Base-by-base conservation (phyloP, 2,329 filamentous ascomycete genomes). In the Talaromyces sp. region DNA sequence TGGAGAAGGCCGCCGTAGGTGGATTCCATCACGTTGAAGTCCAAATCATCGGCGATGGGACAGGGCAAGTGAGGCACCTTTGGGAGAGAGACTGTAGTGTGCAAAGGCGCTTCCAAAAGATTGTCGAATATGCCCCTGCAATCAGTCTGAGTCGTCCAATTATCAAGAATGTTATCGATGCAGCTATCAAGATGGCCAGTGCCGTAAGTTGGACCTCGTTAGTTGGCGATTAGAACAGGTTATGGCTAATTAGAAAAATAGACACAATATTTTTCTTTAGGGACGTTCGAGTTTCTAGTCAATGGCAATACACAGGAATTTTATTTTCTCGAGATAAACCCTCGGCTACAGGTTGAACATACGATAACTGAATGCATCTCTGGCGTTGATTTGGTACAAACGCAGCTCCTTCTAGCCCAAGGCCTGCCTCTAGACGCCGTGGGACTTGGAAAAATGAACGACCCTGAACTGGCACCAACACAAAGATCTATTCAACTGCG, bases 251-350 rank as follows among this genome's bases (percentile, higher is more conserved):
- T 19, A 4, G 1, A 17, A 28, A 27, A 53, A 28, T 63, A 81
- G 73, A 80, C 85, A 57, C 72, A 77, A 4, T 88, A 88, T 69
- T 74, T 76, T 55, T 86, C 83, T 0, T 74, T 88, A 0, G 86
- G 86, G 9, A 88, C 86, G 0, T 87, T 87, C 64, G 86, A 89
- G 68, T 88, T 88, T 61, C 75, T 89, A 0, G 78, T 86, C 13
- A 83, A 82, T 61, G 78, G 81, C 11, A 62, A 71, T 0, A 79
- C 72, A 0, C 69, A 70, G 1, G 78, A 83, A 27, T 84, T 81
- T 69, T 87, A 81, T 71, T 87, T 87, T 65, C 71, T 87, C 6
- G 85, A 87, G 66, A 78, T 86, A 64, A 87, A 87, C 60, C 84
- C 85, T 0, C 77, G 85, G 2, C 70, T 87, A 2, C 84, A 87